A percentile compares a stretch with the other conserved stretches of the same genome.
Conservation (phyloP, 208 protist genomes). For the Trypanosomatidae sp. region DNA sequence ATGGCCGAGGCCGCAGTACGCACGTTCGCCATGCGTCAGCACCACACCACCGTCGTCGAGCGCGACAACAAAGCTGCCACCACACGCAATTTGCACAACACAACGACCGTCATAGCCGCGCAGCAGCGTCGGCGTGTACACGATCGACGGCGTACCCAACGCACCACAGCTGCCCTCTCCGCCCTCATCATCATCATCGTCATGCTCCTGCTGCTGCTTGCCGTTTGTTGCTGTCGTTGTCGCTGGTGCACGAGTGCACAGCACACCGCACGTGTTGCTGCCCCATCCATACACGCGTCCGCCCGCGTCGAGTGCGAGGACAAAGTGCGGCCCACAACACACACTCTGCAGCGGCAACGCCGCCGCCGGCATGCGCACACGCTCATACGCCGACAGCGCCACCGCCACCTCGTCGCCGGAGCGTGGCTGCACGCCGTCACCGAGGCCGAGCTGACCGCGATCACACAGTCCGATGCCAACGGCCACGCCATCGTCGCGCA, state of each 20-base stretch:
- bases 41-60: conserved; percentile 40
- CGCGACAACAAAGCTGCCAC: conserved; percentile 44
- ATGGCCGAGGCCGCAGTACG: conserved; percentile 37
- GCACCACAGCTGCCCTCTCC: neutral
- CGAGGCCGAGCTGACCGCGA: conserved; percentile 45
- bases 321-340: conserved; percentile 44
- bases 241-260: conserved; percentile 2
- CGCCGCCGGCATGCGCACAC: conserved; percentile 12
- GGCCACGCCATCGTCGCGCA: conserved; percentile 25
- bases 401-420: conserved; percentile 8
- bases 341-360: conserved; percentile 13
- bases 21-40: conserved; percentile 30
- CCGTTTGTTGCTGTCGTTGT: no score
- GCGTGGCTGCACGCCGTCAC: conserved; percentile 12
- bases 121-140: conserved; percentile 27
- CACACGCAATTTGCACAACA: conserved; percentile 62
- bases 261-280: conserved; percentile 28
- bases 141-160: no score
- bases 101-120: conserved; percentile 7
- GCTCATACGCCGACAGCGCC: conserved; percentile 7
- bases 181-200: neutral
- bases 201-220: no score
- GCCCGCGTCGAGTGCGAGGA: conserved; percentile 22
- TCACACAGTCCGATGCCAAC: conserved; percentile 32
- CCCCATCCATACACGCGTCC: conserved; percentile 55